These are phyloP conservation scores for Candida stauntonica DNA, from an alignment of 805 yeast species.

Conservation along the genomic window DNA sequence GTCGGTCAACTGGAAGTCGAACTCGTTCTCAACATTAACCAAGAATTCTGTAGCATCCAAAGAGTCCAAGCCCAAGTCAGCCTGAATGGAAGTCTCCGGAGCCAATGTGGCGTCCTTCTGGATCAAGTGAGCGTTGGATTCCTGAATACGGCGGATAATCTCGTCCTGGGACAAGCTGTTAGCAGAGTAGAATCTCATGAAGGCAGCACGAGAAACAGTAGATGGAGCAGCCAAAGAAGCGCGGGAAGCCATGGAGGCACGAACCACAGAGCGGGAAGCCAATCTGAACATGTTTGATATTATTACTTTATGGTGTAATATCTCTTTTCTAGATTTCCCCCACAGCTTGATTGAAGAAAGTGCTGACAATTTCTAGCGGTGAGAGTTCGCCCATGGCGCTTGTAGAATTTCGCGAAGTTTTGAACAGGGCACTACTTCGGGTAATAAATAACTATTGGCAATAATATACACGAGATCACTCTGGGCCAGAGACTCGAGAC, in stretches of 20 bases:
- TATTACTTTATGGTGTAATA: neutral
- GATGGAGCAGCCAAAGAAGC: conserved; percentile 18
- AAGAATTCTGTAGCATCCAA: conserved; percentile 93
- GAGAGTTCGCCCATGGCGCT: no score
- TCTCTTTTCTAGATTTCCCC: no score
- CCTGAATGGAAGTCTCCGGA: conserved; percentile 34
- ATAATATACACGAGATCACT: no score
- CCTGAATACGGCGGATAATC: conserved; percentile 75
- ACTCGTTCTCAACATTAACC: conserved; percentile 93
- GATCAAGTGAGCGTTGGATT: conserved; percentile 65
- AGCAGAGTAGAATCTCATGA: conserved; percentile 47
- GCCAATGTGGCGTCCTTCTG: conserved; percentile 47
- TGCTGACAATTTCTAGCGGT: no score
- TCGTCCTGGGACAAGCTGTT: conserved; percentile 71
- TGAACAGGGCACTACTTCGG: no score
- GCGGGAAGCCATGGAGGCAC: conserved; percentile 32
- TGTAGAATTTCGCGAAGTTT: no score
- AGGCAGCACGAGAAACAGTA: conserved; percentile 28
- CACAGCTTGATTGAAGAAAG: no score
- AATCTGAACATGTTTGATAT: conserved; percentile 44
- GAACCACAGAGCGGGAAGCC: conserved; percentile 37
- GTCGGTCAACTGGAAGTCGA: conserved; percentile 81
- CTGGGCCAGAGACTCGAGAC: conserved; percentile 19
- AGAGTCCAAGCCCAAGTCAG: conserved; percentile 84
- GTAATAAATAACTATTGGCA: no score